These are phyloP conservation scores for Crithidia mellificae DNA, from an alignment of 208 protist species.

Conservation along the genomic window DNA sequence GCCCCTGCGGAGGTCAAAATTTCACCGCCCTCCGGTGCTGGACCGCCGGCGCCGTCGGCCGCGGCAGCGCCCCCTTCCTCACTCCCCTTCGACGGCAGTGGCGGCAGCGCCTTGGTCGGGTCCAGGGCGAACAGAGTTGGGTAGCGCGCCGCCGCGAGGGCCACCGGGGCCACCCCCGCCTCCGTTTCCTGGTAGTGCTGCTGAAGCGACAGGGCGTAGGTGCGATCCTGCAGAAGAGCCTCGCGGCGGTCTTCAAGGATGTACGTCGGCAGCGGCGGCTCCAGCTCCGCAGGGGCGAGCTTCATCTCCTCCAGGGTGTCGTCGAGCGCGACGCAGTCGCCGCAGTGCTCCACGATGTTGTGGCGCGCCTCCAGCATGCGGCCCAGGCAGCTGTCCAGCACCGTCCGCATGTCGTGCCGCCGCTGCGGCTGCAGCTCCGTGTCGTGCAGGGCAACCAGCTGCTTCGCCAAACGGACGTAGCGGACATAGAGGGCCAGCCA, in stretches of 20 bases:
- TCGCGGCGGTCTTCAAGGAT: slow-evolving; percentile 85
- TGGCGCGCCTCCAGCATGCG: slow-evolving; percentile 94
- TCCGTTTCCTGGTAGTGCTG: slow-evolving; percentile 73
- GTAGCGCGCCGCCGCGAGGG: slow-evolving; percentile 30
- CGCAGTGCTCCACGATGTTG: slow-evolving; percentile 71
- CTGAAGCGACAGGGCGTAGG: slow-evolving; percentile 79
- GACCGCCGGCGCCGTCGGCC: background rate
- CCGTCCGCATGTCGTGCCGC: slow-evolving; percentile 82
- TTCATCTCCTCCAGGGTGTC: slow-evolving; percentile 93
- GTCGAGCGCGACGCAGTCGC: slow-evolving; percentile 87
- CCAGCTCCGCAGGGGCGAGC: slow-evolving; percentile 77
- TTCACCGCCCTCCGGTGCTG: background rate
- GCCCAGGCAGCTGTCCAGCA: slow-evolving; percentile 91
- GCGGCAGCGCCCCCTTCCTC: slow-evolving; percentile 10
- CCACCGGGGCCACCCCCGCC: slow-evolving; percentile 60
- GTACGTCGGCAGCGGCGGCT: slow-evolving; percentile 89
- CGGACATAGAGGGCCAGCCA: slow-evolving; percentile 90
- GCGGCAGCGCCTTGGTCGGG: slow-evolving; percentile 38
- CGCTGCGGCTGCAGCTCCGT: slow-evolving; percentile 94
- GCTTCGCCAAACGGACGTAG: slow-evolving; percentile 86
- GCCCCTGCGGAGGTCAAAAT: background rate
- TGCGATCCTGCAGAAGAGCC: slow-evolving; percentile 66
- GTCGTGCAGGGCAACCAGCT: slow-evolving; percentile 87
- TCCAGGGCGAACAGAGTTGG: slow-evolving; percentile 21
- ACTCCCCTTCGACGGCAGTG: slow-evolving; percentile 7